Base-by-base conservation (phyloP, 2,329 filamentous ascomycete species). In the Fusarium continuum region DNA sequence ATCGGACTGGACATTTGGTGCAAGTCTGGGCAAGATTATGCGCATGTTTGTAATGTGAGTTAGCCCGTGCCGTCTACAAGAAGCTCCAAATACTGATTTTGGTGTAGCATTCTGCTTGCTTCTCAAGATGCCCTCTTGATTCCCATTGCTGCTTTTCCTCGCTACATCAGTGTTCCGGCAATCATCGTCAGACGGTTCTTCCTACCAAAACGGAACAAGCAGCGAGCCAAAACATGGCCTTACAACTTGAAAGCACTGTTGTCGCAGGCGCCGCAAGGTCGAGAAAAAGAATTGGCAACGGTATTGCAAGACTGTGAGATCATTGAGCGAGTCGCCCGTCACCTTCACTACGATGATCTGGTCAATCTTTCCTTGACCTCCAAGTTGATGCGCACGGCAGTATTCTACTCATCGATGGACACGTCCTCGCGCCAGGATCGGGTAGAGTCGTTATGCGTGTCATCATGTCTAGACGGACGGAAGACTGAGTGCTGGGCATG, bases 401-500 rank as follows among this genome's bases (percentile, higher is more conserved):
- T 61, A 2, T 56, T 62, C 3, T 34, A 44, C 20, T 39, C 51
- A 1, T 48, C 28, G 0, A 10, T 19, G 8, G 41, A 61, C 4
- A 6, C 34, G 2, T 16, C 7, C 4, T 22, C 25, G 10, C 38
- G 25, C 2, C 57, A 10, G 0, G 22, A 40, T 6, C 45, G 56
- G 0, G 19, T 48, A n/a, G 59, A 62, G 14, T 22, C n/a, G 1
- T 8, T 62, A 1, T 62, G 59, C 5, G n/a, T 31, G 2, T 22
- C 36, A 2, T 36, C 56, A 0, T 62, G 59, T 11, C 1, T 39
- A 1, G n/a, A 28, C 4, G 40, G 57, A 2, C n/a, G 16, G 4
- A 62, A 62, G 7, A 43, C n/a, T 9, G 56, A 62, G 26, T 62
- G 59, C 6, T 62, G 59, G 59, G 44, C 44, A 5, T 62, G 59